Base-by-base conservation (phyloP, 768 basidiomycete genomes). In the Lactarius tabidus region DNA sequence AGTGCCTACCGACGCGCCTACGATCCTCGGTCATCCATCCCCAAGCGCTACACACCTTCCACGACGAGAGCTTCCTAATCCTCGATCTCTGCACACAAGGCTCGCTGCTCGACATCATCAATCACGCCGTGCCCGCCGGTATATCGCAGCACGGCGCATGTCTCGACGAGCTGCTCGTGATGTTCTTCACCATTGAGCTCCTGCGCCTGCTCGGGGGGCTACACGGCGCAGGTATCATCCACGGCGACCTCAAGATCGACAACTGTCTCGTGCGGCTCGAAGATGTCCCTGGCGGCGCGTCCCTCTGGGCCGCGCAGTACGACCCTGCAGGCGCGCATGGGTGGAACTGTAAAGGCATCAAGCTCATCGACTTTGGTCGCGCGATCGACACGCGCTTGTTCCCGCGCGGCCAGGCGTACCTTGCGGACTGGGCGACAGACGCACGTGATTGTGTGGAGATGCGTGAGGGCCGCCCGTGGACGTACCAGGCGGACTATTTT, bases 241-340 rank as follows among this genome's bases (percentile, higher is more conserved):
- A 99, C 72, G 96, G 97, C 36, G 97, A 99, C 77, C 83, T 99
- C 68, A 99, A 99, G 80, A 97, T 98, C 75, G 97, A 99, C 78
- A 99, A 99, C 77, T 97, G 95, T 74, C 83, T 99, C n/a, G 80
- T 98, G 10, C 87, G 97, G 6, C 82, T 99, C 53, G 90, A 93
- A 68, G 90, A 92, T 59, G 86, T 90, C 5, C 87, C 88, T 1
- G 87, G 87, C 3, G 86, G 87, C 1, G 75, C 82, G 1, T 79
- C 87, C 0, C 81, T 84, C 1, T 93, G 95, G 88, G 83, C 86
- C 1, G 77, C 83, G 57, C 76, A 79, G n/a, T 98, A 98, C 78
- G 84, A 88, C 63, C 85, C 89, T 1, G 77, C 80, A 0, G 96
- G 96, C 20, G 85, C 84, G 18, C 84, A 84, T 29, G 96, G 96